Conservation (phyloP, 1,284 basidiomycete species). For the Exobasidium rhododendri region DNA sequence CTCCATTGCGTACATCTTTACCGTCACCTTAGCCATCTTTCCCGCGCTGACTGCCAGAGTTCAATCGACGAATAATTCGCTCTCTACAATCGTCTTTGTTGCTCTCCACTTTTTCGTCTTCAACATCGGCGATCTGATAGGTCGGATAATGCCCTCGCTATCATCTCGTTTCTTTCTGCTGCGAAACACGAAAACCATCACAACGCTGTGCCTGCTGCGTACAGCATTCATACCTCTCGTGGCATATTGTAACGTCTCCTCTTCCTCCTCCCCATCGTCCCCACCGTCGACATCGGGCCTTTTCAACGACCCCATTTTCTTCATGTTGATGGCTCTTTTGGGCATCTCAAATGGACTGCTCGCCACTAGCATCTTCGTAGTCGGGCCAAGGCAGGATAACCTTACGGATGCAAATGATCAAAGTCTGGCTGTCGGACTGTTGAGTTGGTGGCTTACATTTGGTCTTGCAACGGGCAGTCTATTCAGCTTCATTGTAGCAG, state of each 20-base stretch:
- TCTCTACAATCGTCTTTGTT: slow-evolving; percentile 37
- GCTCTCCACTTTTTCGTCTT: slow-evolving; percentile 46
- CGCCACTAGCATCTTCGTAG: slow-evolving; percentile 40
- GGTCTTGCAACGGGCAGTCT: slow-evolving; percentile 41
- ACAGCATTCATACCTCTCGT: slow-evolving; percentile 38
- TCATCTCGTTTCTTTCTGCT: slow-evolving; percentile 14
- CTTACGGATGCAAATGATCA: slow-evolving; percentile 19
- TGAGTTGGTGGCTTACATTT: slow-evolving; percentile 46
- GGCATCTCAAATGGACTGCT: slow-evolving; percentile 43
- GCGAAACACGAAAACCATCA: slow-evolving; percentile 19
- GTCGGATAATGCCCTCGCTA: slow-evolving; percentile 35
- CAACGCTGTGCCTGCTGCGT: slow-evolving; percentile 22
- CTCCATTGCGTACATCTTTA: slow-evolving; percentile 24
- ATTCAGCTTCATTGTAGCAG: slow-evolving; percentile 23
- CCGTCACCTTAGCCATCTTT: slow-evolving; percentile 39
- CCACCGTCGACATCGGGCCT: neutral
- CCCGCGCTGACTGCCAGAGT: slow-evolving; percentile 43
- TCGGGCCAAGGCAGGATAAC: slow-evolving; percentile 27
- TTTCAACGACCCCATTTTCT: slow-evolving; percentile 33
- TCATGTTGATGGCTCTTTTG: slow-evolving; percentile 32
- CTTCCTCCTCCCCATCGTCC: neutral
- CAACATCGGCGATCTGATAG: slow-evolving; percentile 40
- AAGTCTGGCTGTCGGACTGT: slow-evolving; percentile 32
- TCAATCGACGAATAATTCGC: slow-evolving; percentile 8
- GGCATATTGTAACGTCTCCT: slow-evolving; percentile 31